Evolutionary conservation across 257 asterid genomes (phyloP).

Genomic region (Salvia splendens): DNA sequence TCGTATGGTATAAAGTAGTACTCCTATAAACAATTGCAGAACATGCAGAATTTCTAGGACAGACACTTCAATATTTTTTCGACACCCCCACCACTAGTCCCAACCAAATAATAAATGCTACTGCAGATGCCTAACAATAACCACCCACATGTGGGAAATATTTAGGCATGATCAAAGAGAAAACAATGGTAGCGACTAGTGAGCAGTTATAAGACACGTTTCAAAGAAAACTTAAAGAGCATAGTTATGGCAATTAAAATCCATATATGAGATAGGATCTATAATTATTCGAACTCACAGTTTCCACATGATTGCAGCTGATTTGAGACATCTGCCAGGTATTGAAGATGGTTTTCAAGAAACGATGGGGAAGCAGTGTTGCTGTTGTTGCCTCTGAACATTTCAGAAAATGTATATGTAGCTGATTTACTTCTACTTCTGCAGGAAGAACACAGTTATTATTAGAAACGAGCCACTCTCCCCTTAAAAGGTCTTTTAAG

Average conservation of each 20-base stretch:
- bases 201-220: neutral
- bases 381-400: conserved; percentile 66
- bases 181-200: neutral
- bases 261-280: neutral
- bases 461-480: too few relatives aligned
- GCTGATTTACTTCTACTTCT: conserved; percentile 32
- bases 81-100: neutral
- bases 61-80: neutral
- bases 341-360: conserved; percentile 49
- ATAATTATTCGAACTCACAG: conserved; percentile 47
- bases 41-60: conserved; percentile 11
- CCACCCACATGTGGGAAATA: neutral
- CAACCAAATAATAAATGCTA: neutral
- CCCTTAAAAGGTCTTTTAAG: too few relatives aligned
- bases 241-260: neutral
- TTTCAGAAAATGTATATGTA: conserved; percentile 29
- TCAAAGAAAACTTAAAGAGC: conserved; percentile 2
- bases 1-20: neutral
- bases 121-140: neutral
- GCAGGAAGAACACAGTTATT: conserved; percentile 30
- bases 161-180: neutral
- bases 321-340: conserved; percentile 53
- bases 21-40: neutral
- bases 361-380: conserved; percentile 51
- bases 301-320: conserved; percentile 69